Conservation (phyloP, 2,329 filamentous ascomycete species). For the Xylaria sp. region DNA sequence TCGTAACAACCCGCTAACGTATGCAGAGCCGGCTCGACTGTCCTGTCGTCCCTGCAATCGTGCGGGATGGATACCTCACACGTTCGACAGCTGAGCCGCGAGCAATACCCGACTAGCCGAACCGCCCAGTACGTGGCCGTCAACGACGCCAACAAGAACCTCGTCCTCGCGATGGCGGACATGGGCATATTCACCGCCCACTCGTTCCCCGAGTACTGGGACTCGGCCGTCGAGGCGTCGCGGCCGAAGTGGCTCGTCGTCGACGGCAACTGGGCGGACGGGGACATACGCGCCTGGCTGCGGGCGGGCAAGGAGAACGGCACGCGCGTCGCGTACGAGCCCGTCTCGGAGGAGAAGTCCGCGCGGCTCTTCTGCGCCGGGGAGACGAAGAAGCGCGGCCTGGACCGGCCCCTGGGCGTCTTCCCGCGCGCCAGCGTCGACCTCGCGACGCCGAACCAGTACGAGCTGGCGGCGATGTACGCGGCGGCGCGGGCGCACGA, state of each 20-base stretch:
- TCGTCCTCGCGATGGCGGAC: constrained; percentile 93
- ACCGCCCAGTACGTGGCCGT: constrained; percentile 92
- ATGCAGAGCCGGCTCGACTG: constrained; percentile 69
- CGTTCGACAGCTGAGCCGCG: constrained; percentile 59
- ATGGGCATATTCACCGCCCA: constrained; percentile 79
- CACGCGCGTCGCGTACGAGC: constrained; percentile 77
- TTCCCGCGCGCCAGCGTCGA: constrained; percentile 69
- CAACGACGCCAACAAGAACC: constrained; percentile 80
- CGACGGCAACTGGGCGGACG: constrained; percentile 82
- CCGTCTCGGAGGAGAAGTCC: constrained; percentile 83
- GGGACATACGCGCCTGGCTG: constrained; percentile 70
- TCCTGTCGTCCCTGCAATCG: constrained; percentile 66
- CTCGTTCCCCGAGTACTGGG: constrained; percentile 60
- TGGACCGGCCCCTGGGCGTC: constrained; percentile 47
- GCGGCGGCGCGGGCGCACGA: constrained; percentile 65
- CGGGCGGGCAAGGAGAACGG: constrained; percentile 57
- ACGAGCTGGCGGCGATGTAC: constrained; percentile 83
- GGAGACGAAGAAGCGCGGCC: too few relatives aligned
- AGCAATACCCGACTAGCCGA: constrained; percentile 56
- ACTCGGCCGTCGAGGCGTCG: constrained; percentile 56
- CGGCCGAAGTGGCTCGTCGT: constrained; percentile 78
- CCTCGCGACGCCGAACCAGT: constrained; percentile 79
- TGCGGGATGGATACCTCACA: constrained; percentile 66
- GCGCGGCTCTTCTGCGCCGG: constrained; percentile 62
- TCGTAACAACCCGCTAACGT: constrained; percentile 10